Evolutionary conservation across 495 filamentous ascomycete species (phyloP).

Genomic region (Aspergillus haitiensis): DNA sequence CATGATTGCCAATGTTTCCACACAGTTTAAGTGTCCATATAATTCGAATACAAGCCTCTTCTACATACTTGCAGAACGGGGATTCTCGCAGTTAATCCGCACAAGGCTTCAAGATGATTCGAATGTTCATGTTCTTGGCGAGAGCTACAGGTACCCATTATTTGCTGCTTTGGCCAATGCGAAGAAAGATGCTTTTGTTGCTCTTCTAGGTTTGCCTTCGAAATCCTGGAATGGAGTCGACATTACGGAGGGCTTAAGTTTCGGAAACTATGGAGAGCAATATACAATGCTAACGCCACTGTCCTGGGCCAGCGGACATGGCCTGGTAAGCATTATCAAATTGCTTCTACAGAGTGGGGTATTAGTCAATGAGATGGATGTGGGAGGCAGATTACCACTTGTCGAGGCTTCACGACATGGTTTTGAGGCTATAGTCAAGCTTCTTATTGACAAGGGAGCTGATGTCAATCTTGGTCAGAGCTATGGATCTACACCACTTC

Average conservation of each 20-base stretch:
- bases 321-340: background rate
- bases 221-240: background rate
- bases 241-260: background rate
- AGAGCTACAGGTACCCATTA: background rate
- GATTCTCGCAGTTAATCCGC: conserved; percentile 40
- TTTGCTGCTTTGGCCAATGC: background rate
- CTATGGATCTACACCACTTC: no score
- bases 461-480: no score
- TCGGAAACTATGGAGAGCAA: background rate
- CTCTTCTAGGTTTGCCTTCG: background rate
- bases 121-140: conserved; percentile 30
- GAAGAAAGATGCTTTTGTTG: background rate
- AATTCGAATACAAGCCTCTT: conserved; percentile 36
- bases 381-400: background rate
- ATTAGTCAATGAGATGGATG: background rate
- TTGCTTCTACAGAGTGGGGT: background rate
- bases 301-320: background rate
- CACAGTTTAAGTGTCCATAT: conserved; percentile 35
- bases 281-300: background rate
- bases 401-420: no score
- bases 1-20: conserved; percentile 37
- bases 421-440: background rate
- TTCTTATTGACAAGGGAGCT: conserved; percentile 7
- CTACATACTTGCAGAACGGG: conserved; percentile 50
- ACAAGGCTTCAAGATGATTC: conserved; percentile 20